phyloP scores from a whole-genome alignment of 305 asterid genomes.

The Stenogyne calaminthoides region DNA sequence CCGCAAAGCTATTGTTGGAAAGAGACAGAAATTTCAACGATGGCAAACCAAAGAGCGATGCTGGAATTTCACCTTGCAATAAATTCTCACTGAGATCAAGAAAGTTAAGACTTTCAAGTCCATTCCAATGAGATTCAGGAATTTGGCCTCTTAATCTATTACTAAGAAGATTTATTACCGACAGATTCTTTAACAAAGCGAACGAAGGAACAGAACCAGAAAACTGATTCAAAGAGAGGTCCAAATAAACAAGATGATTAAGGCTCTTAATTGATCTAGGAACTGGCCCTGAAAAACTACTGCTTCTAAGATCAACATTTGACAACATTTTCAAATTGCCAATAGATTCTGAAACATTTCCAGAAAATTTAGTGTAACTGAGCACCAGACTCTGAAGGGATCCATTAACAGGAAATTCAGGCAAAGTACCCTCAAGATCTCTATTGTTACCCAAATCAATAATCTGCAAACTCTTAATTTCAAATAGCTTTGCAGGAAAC shows the following conservation, averaged over 20 bases:
- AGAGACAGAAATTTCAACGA: slow-evolving; percentile 27
- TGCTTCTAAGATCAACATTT: slow-evolving; percentile 36
- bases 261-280: slow-evolving; percentile 52
- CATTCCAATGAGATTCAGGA: slow-evolving; percentile 38
- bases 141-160: slow-evolving; percentile 48
- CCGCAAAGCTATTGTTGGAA: slow-evolving; percentile 39
- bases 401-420: slow-evolving; percentile 48
- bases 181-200: slow-evolving; percentile 41
- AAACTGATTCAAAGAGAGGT: slow-evolving; percentile 47
- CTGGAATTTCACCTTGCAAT: slow-evolving; percentile 50
- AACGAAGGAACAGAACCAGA: slow-evolving; percentile 53
- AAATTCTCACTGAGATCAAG: slow-evolving; percentile 52
- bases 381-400: slow-evolving; percentile 49
- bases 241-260: slow-evolving; percentile 40
- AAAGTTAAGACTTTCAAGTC: slow-evolving; percentile 37
- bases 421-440: slow-evolving; percentile 55
- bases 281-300: slow-evolving; percentile 50
- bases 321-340: slow-evolving; percentile 47
- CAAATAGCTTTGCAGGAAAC: slow-evolving; percentile 49
- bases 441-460: slow-evolving; percentile 50
- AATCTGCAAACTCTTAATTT: slow-evolving; percentile 38
- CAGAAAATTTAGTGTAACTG: slow-evolving; percentile 47
- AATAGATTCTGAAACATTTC: slow-evolving; percentile 51
- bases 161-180: slow-evolving; percentile 7
- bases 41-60: slow-evolving; percentile 45